Base-by-base conservation (phyloP, 352 stramenopile genomes). In the Globisporangium recalcitrans region DNA sequence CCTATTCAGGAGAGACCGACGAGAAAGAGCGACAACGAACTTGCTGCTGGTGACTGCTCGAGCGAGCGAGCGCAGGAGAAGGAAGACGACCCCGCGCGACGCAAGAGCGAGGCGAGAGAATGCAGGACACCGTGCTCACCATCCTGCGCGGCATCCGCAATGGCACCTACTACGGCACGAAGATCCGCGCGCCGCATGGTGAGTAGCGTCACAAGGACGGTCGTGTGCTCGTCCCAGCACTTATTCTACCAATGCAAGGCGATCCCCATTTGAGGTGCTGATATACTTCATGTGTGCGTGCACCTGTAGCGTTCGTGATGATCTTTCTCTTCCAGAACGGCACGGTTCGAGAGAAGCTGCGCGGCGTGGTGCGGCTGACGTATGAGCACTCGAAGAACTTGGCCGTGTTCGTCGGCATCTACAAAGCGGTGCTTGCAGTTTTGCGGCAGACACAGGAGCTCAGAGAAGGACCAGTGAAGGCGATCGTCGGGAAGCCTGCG, bases 311-410 rank as follows among this genome's bases (percentile, higher is more conserved):
- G 16, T 77, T 95, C 42, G 88, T 96, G 60, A 96, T 96, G 88
- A 88, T 93, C 64, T 88, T 95, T 56, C 77, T 96, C 2, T 96
- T 96, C 69, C 80, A 91, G 57, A 81, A 83, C 48, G 85, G 85
- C 7, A 82, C 82, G 14, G n/a, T 95, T 27, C 80, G 80, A 10
- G 64, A 93, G 51, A 92, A 95, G 66, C 67, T 96, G 24, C 79
- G 67, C 16, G 73, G 74, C 21, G 75, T 96, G 31, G 73, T 96
- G 57, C 70, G 69, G 13, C 73, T 96, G 22, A 96, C 88, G 27
- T 95, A 78, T 51, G 88, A 96, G 63, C 88, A 96, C 73, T 84
- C 78, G 40, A 94, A 91, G 58, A 95, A 95, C 67, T 64, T 96
- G 58, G 88, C 86, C 8, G 69, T 92, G 11, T 96, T 95, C 53